Percentiles rank a stretch among this genome's conserved stretches.
Evolutionary conservation across 2,329 filamentous ascomycete species (phyloP).

Genomic region (Colletotrichum ledebouriae): DNA sequence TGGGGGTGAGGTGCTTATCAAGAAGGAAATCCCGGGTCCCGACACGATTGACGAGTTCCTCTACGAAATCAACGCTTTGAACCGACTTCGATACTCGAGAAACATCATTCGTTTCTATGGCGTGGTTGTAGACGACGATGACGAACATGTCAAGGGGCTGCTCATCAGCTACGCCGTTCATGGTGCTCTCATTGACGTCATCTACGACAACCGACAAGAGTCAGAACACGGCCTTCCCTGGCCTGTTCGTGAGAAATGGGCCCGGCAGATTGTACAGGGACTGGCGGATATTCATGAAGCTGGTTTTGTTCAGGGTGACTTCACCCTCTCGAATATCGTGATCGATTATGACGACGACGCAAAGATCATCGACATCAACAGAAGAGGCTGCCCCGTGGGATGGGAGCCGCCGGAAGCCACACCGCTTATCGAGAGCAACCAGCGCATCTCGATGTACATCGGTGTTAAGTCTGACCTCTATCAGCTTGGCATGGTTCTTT

Average conservation of each 20-base stretch:
- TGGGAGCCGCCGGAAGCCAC: conserved; percentile 97
- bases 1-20: conserved; percentile 80
- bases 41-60: conserved; percentile 97
- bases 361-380: conserved; percentile 98
- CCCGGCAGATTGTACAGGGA: conserved; percentile 88
- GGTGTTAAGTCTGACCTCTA: conserved; percentile 97
- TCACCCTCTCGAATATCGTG: conserved; percentile 97
- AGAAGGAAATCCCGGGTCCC: conserved; percentile 97
- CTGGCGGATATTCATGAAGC: conserved; percentile 94
- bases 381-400: conserved; percentile 94
- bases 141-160: conserved; percentile 84
- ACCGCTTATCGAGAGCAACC: conserved; percentile 85
- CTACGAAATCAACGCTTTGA: conserved; percentile 97
- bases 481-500: conserved; percentile 96
- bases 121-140: conserved; percentile 84
- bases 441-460: conserved; percentile 96
- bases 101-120: conserved; percentile 90
- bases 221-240: conserved; percentile 71
- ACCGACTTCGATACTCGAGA: conserved; percentile 77
- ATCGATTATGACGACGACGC: conserved; percentile 87
- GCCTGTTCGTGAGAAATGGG: conserved; percentile 86
- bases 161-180: conserved; percentile 89
- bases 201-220: conserved; percentile 82
- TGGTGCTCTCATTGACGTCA: conserved; percentile 89
- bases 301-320: conserved; percentile 97